phyloP scores from a whole-genome alignment of 2,329 filamentous ascomycete species.

The Neocucurbitaria cava region DNA sequence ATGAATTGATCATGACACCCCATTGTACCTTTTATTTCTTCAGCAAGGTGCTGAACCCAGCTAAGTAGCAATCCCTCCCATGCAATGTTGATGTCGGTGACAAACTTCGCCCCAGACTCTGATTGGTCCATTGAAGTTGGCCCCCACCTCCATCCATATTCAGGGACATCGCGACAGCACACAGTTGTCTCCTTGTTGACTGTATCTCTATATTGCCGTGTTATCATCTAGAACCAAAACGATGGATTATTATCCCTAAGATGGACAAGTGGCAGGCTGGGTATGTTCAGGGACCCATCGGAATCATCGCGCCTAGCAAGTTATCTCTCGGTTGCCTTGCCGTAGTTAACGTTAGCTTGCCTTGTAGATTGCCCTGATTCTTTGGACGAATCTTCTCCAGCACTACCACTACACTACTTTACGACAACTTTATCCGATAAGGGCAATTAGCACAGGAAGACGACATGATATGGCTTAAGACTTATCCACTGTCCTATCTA shows the following conservation, averaged over 20 bases:
- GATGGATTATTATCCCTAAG: neutral
- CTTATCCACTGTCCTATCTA: neutral
- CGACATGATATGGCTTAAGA: neutral
- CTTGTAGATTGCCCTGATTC: too few relatives aligned
- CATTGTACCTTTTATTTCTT: neutral
- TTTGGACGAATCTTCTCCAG: neutral
- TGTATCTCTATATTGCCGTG: neutral
- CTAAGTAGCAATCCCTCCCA: neutral
- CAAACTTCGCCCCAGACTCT: neutral
- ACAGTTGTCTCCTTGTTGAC: neutral
- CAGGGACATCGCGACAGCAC: neutral
- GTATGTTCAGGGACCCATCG: too few relatives aligned
- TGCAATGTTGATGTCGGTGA: neutral
- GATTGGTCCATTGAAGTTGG: neutral
- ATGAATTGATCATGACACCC: neutral
- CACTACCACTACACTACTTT: neutral
- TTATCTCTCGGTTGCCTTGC: neutral
- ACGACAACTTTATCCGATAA: neutral
- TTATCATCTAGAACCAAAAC: neutral
- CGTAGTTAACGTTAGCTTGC: too few relatives aligned
- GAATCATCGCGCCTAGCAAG: too few relatives aligned
- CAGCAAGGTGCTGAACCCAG: neutral
- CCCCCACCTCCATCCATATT: neutral
- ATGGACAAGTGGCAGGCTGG: neutral
- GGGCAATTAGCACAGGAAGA: neutral